Evolutionary conservation across 208 protist genomes (phyloP).

Genomic region (Leishmania aethiopica): DNA sequence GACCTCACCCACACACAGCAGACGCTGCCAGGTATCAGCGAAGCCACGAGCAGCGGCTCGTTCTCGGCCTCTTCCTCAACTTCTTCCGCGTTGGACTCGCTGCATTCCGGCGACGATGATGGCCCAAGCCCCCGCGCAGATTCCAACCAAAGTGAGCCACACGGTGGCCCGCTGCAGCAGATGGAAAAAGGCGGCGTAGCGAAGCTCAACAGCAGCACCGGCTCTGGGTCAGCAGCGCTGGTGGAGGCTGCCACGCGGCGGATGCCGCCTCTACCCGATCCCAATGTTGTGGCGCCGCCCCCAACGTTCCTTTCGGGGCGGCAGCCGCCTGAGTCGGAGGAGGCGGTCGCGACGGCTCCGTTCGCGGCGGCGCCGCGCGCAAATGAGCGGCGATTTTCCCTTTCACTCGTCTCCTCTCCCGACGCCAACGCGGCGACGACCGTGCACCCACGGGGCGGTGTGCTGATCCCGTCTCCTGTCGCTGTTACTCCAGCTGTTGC

Average conservation of each 20-base stretch:
- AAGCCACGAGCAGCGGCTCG: slow-evolving; percentile 7
- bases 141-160: neutral
- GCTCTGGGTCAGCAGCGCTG: neutral
- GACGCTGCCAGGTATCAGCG: slow-evolving; percentile 6
- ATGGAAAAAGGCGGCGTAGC: neutral
- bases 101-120: neutral
- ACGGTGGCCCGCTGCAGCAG: neutral
- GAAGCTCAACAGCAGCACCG: neutral
- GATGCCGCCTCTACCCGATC: neutral
- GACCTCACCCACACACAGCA: slow-evolving; percentile 11
- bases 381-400: neutral
- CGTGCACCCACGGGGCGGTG: neutral
- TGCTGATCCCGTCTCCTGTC: slow-evolving; percentile 9
- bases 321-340: neutral
- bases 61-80: neutral
- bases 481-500: slow-evolving; percentile 23
- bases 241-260: neutral
- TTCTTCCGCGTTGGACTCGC: neutral
- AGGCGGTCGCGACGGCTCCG: neutral
- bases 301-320: neutral
- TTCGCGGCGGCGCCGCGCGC: neutral
- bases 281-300: neutral
- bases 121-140: no score
- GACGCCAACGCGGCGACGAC: neutral
- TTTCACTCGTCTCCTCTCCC: neutral